Percentiles rank a stretch among this genome's conserved stretches.
phyloP scores from a whole-genome alignment of 2,329 filamentous ascomycete species.

The Xylogone sp. region DNA sequence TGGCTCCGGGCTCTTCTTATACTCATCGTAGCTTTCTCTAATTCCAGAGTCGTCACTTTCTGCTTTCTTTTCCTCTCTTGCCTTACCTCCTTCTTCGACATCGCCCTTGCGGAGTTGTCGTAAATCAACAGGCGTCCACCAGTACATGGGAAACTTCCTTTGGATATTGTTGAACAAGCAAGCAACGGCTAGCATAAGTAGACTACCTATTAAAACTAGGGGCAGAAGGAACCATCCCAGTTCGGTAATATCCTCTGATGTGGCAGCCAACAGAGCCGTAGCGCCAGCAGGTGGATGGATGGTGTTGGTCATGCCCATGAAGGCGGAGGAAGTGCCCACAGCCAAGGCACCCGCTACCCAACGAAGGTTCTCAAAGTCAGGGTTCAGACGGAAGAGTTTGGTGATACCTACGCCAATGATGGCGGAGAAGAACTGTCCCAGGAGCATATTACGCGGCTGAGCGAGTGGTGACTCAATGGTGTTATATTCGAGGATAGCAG shows the following conservation, averaged over 20 bases:
- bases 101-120: background rate
- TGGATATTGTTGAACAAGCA: constrained; percentile 68
- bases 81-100: constrained; percentile 6
- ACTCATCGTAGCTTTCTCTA: background rate
- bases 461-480: constrained; percentile 68
- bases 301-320: constrained; percentile 69
- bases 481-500: constrained; percentile 72
- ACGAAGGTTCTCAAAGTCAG: constrained; percentile 46
- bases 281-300: constrained; percentile 73
- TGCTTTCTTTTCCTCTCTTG: background rate
- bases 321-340: constrained; percentile 57
- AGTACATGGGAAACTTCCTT: constrained; percentile 61
- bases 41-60: background rate
- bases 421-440: constrained; percentile 63
- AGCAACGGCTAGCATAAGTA: constrained; percentile 59
- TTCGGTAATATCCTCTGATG: constrained; percentile 46
- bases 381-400: constrained; percentile 57
- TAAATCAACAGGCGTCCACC: constrained; percentile 50
- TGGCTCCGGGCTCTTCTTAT: background rate
- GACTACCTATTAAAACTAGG: constrained; percentile 55
- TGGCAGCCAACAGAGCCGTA: constrained; percentile 65
- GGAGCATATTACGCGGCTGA: constrained; percentile 66
- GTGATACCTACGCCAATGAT: constrained; percentile 57
- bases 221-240: constrained; percentile 69
- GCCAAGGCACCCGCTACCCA: constrained; percentile 64